A percentile compares a stretch with the other conserved stretches of the same genome.
phyloP scores from a whole-genome alignment of 73 alveolate species.

The Paramecium pentaurelia region DNA sequence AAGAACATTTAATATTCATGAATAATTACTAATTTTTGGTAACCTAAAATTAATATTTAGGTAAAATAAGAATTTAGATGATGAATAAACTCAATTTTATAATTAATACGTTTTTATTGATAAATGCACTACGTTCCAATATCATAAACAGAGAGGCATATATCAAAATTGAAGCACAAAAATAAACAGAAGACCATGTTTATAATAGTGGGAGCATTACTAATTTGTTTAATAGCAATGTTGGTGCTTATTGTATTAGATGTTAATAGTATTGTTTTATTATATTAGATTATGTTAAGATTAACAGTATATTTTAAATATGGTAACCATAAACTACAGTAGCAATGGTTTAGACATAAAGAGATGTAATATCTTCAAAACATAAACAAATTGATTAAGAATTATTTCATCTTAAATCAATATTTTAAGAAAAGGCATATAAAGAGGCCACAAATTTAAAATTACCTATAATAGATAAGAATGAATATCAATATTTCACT shows the following conservation, averaged over 20 bases:
- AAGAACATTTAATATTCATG: not conserved
- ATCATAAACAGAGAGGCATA: not conserved
- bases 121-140: constrained; percentile 13
- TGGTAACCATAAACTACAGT: not conserved
- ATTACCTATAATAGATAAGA: constrained; percentile 12
- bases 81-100: not conserved
- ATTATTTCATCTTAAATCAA: not conserved
- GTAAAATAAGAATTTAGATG: not conserved
- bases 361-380: not conserved
- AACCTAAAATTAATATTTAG: not conserved
- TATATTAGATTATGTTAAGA: constrained; percentile 5
- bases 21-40: not conserved
- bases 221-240: not conserved
- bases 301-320: not conserved
- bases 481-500: constrained; percentile 25
- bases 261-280: not conserved
- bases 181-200: not conserved
- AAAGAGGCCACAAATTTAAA: not conserved
- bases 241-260: not conserved
- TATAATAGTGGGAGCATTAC: not conserved
- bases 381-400: not conserved
- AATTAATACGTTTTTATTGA: constrained; percentile 1
- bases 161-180: not conserved
- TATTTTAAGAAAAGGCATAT: not conserved
- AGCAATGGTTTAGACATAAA: not conserved